Evolutionary conservation across 2,329 filamentous ascomycete genomes (phyloP).

Genomic region (Calycina herbarum): DNA sequence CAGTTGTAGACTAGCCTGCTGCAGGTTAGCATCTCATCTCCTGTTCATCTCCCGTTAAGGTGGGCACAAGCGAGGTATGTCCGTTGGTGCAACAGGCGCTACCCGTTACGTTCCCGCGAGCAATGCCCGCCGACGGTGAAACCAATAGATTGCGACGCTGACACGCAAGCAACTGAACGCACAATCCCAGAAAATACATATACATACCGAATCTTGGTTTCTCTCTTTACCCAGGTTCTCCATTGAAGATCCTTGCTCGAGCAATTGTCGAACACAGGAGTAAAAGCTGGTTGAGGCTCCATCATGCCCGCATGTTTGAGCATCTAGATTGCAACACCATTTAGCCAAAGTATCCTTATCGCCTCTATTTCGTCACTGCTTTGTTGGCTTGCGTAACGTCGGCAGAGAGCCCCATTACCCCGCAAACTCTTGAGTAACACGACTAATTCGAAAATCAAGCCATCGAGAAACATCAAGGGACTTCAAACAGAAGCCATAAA

Average conservation of each 20-base stretch:
- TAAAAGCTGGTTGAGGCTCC: constrained; percentile 50
- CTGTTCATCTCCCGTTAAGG: neutral
- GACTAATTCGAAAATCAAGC: neutral
- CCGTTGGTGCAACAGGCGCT: neutral
- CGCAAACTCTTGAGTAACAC: neutral
- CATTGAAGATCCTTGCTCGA: constrained; percentile 53
- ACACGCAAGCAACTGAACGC: neutral
- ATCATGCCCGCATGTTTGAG: constrained; percentile 68
- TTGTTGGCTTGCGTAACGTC: neutral
- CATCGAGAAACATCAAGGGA: neutral
- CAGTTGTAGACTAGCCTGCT: constrained; percentile 70
- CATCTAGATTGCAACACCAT: constrained; percentile 49
- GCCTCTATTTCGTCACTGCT: neutral
- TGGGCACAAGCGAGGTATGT: neutral
- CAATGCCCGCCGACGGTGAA: constrained; percentile 14
- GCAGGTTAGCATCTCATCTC: neutral
- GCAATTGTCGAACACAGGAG: constrained; percentile 44
- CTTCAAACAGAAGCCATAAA: neutral
- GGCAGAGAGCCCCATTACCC: neutral
- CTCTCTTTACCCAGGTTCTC: constrained; percentile 64
- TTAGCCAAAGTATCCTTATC: constrained; percentile 5
- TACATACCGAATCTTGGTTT: constrained; percentile 60
- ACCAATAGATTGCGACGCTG: neutral
- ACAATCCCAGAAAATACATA: constrained; percentile 12
- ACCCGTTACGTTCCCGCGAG: constrained; percentile 1